Evolutionary conservation across 768 basidiomycete genomes (phyloP).

Genomic region (Lactarius evosmus): DNA sequence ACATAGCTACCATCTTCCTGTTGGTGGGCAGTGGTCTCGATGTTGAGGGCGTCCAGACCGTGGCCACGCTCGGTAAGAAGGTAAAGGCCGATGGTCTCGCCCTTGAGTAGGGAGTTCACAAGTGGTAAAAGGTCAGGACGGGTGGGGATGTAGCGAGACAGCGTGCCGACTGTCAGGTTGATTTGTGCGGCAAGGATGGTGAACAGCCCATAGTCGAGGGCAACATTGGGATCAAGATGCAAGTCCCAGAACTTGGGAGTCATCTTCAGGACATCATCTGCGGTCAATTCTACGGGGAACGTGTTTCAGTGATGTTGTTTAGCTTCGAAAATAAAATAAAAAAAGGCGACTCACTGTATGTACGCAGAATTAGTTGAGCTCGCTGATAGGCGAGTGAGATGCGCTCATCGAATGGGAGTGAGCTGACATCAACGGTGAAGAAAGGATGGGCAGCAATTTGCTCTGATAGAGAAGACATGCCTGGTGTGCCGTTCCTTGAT

Average conservation of each 20-base stretch:
- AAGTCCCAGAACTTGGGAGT: constrained; percentile 51
- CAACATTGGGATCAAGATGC: constrained; percentile 51
- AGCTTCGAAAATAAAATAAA: neutral
- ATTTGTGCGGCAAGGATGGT: constrained; percentile 52
- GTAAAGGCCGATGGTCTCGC: constrained; percentile 43
- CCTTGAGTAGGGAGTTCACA: constrained; percentile 47
- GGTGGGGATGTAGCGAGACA: constrained; percentile 46
- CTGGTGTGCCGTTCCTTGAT: neutral
- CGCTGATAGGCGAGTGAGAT: constrained; percentile 11
- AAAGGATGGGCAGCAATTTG: constrained; percentile 13
- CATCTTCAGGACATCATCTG: constrained; percentile 48
- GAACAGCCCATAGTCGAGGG: constrained; percentile 51
- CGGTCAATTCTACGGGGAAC: constrained; percentile 39
- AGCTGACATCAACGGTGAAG: constrained; percentile 7
- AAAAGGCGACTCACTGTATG: constrained; percentile 9
- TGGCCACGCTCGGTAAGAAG: constrained; percentile 47
- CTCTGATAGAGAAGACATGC: constrained; percentile 7
- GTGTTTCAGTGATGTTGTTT: neutral
- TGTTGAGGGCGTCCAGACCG: constrained; percentile 57
- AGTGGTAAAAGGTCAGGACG: constrained; percentile 51
- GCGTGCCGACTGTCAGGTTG: constrained; percentile 51
- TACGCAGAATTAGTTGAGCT: constrained; percentile 8
- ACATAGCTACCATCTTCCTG: constrained; percentile 46
- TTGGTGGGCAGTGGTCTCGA: constrained; percentile 58
- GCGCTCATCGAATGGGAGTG: constrained; percentile 7